A percentile compares a stretch with the other conserved stretches of the same genome.
phyloP scores from a whole-genome alignment of 2,329 filamentous ascomycete genomes.

The Penicillium sp. region DNA sequence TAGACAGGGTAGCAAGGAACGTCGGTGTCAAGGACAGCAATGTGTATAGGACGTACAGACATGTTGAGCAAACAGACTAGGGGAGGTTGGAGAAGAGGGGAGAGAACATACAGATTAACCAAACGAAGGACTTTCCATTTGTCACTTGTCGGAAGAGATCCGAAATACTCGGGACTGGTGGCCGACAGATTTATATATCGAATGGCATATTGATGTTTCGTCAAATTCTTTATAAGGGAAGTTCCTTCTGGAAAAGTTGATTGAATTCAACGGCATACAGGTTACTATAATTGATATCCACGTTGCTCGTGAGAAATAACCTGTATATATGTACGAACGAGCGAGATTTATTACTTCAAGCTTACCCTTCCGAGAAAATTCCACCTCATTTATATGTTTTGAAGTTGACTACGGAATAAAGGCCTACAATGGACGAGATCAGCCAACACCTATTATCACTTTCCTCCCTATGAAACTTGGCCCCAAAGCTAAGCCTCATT shows the following conservation, averaged over 20 bases:
- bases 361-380: neutral
- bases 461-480: neutral
- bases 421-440: neutral
- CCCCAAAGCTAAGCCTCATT: neutral
- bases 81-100: neutral
- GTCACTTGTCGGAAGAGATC: conserved; percentile 1
- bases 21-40: conserved; percentile 29
- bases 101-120: neutral
- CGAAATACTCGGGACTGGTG: conserved; percentile 1
- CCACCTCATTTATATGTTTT: neutral
- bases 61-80: neutral
- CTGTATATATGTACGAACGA: no score
- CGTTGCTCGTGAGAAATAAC: neutral
- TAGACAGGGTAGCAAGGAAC: conserved; percentile 25
- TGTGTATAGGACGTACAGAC: conserved; percentile 18
- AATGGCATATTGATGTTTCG: no score
- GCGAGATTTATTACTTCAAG: neutral
- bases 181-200: neutral
- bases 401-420: neutral
- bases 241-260: no score
- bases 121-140: neutral
- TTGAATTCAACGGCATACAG: neutral
- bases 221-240: no score
- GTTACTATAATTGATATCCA: neutral
- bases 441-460: neutral